Conservation (phyloP, 2,329 filamentous ascomycete species). For the Phaeosphaeria sp. region DNA sequence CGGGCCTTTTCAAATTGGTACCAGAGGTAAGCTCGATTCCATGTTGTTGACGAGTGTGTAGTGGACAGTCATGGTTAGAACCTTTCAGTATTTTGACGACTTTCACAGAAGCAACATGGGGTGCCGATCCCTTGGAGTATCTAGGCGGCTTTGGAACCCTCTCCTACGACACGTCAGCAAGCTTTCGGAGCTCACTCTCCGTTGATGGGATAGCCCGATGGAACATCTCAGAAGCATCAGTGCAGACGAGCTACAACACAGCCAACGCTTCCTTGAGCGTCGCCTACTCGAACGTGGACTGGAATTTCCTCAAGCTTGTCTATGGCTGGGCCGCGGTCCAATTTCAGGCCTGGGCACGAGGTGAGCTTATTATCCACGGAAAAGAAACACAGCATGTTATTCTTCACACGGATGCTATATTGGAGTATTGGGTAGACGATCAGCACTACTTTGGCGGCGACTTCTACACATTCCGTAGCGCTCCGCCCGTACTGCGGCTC, state of each 20-base stretch:
- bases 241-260: constrained; percentile 26
- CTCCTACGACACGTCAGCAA: constrained; percentile 49
- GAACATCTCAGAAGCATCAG: constrained; percentile 49
- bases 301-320: constrained; percentile 58
- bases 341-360: constrained; percentile 65
- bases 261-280: constrained; percentile 52
- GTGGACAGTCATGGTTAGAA: neutral
- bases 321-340: constrained; percentile 67
- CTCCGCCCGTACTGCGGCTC: constrained; percentile 58
- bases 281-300: constrained; percentile 59
- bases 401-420: constrained; percentile 55
- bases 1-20: constrained; percentile 65
- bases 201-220: constrained; percentile 59
- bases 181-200: constrained; percentile 59
- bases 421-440: constrained; percentile 62
- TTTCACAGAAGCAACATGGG: constrained; percentile 62
- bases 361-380: constrained; percentile 52
- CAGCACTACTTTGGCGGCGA: constrained; percentile 64
- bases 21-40: constrained; percentile 54
- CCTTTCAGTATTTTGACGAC: neutral
- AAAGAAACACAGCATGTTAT: constrained; percentile 45
- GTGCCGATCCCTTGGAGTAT: constrained; percentile 63
- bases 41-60: neutral
- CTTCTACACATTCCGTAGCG: constrained; percentile 59
- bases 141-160: constrained; percentile 60